These are phyloP conservation scores for Batkoa obscura DNA, from an alignment of 371 early-diverging fungal species.

Conservation along the genomic window DNA sequence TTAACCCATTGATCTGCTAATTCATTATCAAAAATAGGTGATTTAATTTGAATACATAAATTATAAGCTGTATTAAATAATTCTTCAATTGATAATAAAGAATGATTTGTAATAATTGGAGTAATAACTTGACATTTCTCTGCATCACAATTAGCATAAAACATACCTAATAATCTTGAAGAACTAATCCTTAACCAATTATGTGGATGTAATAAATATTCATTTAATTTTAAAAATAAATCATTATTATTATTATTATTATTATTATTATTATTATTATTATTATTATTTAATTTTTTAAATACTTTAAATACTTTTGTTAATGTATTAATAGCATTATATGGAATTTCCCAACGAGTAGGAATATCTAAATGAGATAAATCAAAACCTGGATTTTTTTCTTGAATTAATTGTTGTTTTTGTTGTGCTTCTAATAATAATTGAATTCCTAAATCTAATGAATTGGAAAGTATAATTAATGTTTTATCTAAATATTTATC, in stretches of 20 bases:
- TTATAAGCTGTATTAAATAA: conserved; percentile 31
- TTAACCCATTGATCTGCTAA: conserved; percentile 77
- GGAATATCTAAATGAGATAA: conserved; percentile 23
- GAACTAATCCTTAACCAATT: conserved; percentile 66
- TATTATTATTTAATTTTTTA: too few species aligned
- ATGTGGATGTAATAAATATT: conserved; percentile 73
- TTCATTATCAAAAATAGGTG: conserved; percentile 44
- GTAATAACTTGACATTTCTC: neutral
- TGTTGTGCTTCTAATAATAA: neutral
- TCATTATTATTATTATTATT: too few species aligned
- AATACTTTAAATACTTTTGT: conserved; percentile 39
- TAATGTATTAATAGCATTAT: conserved; percentile 59
- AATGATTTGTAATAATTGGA: conserved; percentile 9
- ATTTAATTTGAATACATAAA: conserved; percentile 53
- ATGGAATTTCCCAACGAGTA: conserved; percentile 62
- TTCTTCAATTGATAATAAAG: conserved; percentile 22
- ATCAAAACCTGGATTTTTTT: conserved; percentile 8
- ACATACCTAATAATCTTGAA: conserved; percentile 49
- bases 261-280: too few species aligned
- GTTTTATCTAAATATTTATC: conserved; percentile 24
- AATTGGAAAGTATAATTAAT: conserved; percentile 12
- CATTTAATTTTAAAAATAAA: conserved; percentile 14
- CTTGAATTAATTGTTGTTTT: conserved; percentile 13
- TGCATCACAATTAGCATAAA: conserved; percentile 22
- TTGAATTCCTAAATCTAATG: conserved; percentile 3